phyloP scores from a whole-genome alignment of 108 stramenopile genomes.

The Skeletonema menzelii region DNA sequence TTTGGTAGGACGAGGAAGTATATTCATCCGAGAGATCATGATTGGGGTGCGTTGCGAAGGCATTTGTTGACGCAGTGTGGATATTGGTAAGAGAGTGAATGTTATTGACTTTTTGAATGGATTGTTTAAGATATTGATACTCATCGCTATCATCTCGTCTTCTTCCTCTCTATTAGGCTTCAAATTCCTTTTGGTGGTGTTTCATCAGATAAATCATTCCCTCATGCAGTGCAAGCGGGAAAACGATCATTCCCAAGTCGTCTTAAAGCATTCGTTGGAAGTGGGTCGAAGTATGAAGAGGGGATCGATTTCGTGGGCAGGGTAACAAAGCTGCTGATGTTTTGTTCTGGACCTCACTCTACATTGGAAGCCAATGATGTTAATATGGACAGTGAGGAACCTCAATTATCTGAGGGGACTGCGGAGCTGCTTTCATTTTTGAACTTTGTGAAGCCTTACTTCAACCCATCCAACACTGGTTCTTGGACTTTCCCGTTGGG shows the following conservation, averaged over 20 bases:
- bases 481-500: conserved; percentile 88
- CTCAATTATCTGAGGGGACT: conserved; percentile 69
- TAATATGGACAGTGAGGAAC: not conserved
- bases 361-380: not conserved
- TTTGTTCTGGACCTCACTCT: conserved; percentile 55
- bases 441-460: conserved; percentile 84
- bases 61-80: conserved; percentile 69
- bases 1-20: conserved; percentile 84
- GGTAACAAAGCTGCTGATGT: conserved; percentile 77
- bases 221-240: conserved; percentile 56
- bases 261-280: conserved; percentile 76
- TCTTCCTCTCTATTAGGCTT: conserved; percentile 23
- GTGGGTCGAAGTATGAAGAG: conserved; percentile 73
- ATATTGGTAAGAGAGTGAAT: conserved; percentile 58
- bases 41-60: conserved; percentile 76
- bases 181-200: conserved; percentile 82
- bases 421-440: conserved; percentile 76
- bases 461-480: conserved; percentile 89
- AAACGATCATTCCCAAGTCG: conserved; percentile 65
- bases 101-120: no score
- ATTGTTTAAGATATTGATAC: not conserved
- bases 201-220: conserved; percentile 74
- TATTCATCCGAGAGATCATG: conserved; percentile 48
- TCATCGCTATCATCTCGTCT: not conserved
- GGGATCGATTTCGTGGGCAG: conserved; percentile 86